phyloP scores from a whole-genome alignment of 1,284 basidiomycete species.

The Ceratobasidium sp. region DNA sequence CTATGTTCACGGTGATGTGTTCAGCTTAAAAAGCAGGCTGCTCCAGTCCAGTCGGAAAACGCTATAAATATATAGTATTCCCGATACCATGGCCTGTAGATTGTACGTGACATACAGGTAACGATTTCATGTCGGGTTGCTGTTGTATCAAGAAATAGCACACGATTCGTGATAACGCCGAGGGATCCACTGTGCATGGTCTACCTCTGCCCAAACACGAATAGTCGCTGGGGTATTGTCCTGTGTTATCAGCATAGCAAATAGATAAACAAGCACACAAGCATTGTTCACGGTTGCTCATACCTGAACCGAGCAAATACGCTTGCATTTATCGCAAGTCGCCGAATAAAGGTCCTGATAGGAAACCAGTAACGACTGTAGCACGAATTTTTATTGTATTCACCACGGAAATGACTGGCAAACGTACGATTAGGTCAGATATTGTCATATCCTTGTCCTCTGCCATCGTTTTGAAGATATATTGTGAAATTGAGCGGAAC shows the following conservation, averaged over 20 bases:
- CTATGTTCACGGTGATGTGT: no score
- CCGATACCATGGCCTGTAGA: no score
- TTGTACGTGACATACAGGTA: no score
- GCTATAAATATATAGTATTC: no score
- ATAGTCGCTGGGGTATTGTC: constrained; percentile 27
- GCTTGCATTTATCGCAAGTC: constrained; percentile 16
- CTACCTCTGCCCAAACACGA: constrained; percentile 25
- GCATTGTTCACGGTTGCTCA: neutral
- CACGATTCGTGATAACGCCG: constrained; percentile 35
- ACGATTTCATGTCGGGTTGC: neutral
- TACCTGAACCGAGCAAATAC: constrained; percentile 26
- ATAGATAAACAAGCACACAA: neutral
- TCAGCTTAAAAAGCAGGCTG: no score
- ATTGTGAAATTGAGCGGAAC: constrained; percentile 29
- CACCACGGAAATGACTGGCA: neutral
- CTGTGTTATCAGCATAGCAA: neutral
- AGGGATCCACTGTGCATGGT: neutral
- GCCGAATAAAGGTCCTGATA: constrained; percentile 29
- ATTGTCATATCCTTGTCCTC: neutral
- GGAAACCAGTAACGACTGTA: constrained; percentile 3
- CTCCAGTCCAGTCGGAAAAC: no score
- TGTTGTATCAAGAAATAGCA: neutral
- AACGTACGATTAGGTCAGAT: constrained; percentile 20
- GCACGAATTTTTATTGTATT: neutral
- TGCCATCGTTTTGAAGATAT: constrained; percentile 18